Conservation (phyloP, 768 basidiomycete genomes). For the Podaxis carcinomalis region DNA sequence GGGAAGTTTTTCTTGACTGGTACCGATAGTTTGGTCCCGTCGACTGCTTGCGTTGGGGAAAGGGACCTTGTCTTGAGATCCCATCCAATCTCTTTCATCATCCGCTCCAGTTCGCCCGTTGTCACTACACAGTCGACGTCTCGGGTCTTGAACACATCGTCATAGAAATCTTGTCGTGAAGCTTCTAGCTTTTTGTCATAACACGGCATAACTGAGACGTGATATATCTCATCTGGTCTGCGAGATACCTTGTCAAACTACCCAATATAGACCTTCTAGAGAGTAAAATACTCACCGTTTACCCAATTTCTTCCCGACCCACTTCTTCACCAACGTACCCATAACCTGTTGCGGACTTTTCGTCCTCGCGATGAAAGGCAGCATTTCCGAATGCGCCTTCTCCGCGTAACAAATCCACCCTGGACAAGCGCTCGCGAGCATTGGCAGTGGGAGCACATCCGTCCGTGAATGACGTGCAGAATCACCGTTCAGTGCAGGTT, state of each 20-base stretch:
- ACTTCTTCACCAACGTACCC: slow-evolving; percentile 90
- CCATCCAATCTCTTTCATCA: slow-evolving; percentile 81
- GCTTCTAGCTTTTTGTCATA: slow-evolving; percentile 99
- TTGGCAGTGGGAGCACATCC: slow-evolving; percentile 50
- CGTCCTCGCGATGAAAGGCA: slow-evolving; percentile 83
- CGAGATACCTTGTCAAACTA: slow-evolving; percentile 6
- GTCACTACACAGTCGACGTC: slow-evolving; percentile 98
- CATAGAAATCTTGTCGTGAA: slow-evolving; percentile 90
- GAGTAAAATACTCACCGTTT: slow-evolving; percentile 50
- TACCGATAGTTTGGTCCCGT: background rate
- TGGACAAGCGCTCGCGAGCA: slow-evolving; percentile 94
- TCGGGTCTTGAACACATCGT: slow-evolving; percentile 72
- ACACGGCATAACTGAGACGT: slow-evolving; percentile 98
- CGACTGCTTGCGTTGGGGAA: slow-evolving; percentile 20
- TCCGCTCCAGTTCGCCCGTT: slow-evolving; percentile 86
- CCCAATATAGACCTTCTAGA: slow-evolving; percentile 3
- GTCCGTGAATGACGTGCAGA: background rate
- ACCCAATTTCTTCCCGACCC: slow-evolving; percentile 67
- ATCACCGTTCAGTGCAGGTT: slow-evolving; percentile 19
- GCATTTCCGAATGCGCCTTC: slow-evolving; percentile 91
- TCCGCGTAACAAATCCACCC: slow-evolving; percentile 99
- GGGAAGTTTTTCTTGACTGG: slow-evolving; percentile 7
- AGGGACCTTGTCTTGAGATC: slow-evolving; percentile 59
- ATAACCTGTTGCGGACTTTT: slow-evolving; percentile 95
- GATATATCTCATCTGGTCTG: slow-evolving; percentile 88